phyloP scores from a whole-genome alignment of 495 filamentous ascomycete species.

The Pyronema omphalodes region DNA sequence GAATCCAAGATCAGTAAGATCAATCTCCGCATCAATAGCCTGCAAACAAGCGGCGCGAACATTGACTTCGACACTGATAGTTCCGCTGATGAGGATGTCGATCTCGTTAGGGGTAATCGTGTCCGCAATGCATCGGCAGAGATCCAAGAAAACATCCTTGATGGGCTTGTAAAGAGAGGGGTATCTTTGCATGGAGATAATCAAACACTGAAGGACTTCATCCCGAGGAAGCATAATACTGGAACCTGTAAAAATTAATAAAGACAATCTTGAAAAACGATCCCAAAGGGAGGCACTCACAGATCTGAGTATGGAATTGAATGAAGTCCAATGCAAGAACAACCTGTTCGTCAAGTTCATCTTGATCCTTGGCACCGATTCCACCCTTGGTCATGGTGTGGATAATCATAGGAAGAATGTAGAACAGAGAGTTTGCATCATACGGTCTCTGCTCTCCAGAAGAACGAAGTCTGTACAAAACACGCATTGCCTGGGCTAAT shows the following conservation, averaged over 20 bases:
- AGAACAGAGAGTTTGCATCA: conserved; percentile 66
- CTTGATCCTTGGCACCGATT: conserved; percentile 43
- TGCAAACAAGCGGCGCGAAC: conserved; percentile 82
- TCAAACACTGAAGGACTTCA: conserved; percentile 48
- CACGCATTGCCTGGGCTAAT: conserved; percentile 60
- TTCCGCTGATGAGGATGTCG: conserved; percentile 47
- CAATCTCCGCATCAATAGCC: conserved; percentile 73
- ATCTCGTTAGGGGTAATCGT: conserved; percentile 57
- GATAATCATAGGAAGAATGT: conserved; percentile 66
- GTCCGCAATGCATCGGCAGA: conserved; percentile 58
- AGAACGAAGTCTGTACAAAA: conserved; percentile 79
- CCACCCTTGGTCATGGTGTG: conserved; percentile 58
- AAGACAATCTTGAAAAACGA: neutral
- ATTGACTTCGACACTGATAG: conserved; percentile 55
- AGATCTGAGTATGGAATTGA: conserved; percentile 64
- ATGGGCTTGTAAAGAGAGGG: conserved; percentile 83
- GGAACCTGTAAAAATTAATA: conserved; percentile 29
- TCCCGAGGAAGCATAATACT: conserved; percentile 57
- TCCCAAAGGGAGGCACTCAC: conserved; percentile 23
- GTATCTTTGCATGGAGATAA: conserved; percentile 71
- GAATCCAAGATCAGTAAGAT: conserved; percentile 67
- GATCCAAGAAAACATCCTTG: conserved; percentile 75
- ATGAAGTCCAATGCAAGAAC: conserved; percentile 81
- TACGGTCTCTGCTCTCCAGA: conserved; percentile 81
- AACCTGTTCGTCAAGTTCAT: conserved; percentile 73